Conservation (phyloP, 306 rosid species). For the Citrullus mucosospermus region DNA sequence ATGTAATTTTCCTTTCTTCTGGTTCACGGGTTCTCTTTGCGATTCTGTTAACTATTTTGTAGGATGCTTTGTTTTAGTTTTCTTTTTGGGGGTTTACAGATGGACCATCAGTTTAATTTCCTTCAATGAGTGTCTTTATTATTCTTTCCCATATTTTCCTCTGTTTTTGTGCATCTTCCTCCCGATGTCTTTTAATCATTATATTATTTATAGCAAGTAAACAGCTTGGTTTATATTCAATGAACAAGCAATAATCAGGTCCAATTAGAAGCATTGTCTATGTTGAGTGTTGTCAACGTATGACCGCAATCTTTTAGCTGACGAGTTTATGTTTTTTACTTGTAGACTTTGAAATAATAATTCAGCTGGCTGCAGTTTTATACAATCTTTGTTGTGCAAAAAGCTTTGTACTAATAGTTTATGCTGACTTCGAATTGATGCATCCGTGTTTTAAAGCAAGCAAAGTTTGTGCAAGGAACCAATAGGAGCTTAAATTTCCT, state of each 20-base stretch:
- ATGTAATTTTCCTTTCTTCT: neutral
- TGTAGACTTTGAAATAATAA: neutral
- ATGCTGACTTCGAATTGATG: neutral
- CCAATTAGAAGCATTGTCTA: neutral
- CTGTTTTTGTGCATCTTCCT: neutral
- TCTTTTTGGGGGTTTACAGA: conserved; percentile 7
- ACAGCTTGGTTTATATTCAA: neutral
- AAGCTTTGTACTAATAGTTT: neutral
- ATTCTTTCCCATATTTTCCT: neutral
- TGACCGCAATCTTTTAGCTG: neutral
- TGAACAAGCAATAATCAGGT: neutral
- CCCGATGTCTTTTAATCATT: neutral
- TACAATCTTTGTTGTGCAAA: neutral
- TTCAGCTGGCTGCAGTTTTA: neutral
- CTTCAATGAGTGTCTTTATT: conserved; percentile 4
- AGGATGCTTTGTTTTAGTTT: neutral
- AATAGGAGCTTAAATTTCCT: neutral
- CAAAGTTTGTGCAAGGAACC: neutral
- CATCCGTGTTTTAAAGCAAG: neutral
- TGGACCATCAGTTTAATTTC: neutral
- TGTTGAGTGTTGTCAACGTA: neutral
- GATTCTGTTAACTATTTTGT: conserved; percentile 5
- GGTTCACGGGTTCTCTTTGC: neutral
- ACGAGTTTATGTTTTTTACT: neutral
- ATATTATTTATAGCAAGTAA: neutral